Base-by-base conservation (phyloP, 306 rosid genomes). In the Acacia crassicarpa region DNA sequence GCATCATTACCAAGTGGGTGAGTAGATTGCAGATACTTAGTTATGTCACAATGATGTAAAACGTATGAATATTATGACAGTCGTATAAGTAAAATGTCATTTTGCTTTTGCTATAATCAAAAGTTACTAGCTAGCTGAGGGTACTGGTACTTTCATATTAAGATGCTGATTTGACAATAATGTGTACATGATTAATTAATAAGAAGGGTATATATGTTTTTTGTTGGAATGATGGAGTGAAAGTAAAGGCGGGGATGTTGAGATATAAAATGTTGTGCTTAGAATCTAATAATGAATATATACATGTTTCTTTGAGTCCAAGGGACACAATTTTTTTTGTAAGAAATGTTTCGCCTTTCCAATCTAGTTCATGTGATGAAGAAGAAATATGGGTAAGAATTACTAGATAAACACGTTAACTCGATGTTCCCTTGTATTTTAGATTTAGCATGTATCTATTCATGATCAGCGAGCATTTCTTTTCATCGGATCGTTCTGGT, bases 1-100 rank as follows among this genome's bases (percentile, higher is more conserved):
- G 69, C 80, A 90, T 90, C 86, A 90, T 92, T 87, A 72, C 89
- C 51, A 79, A 65, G 74, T 70, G 70, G 88, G 79, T 87, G 84
- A 44, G 65, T 78, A 83, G 84, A 84, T 84, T 76, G 91, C 80
- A 86, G 67, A 80, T 23, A 1, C 67, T 25, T 72, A 70, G 85
- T 79, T 48, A 44, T 54, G 17, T 23, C 49, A 88, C 84, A 68
- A 87, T 78, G 84, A 85, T 66, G 61, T 72, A 19, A 33, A 13
- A 7, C 8, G 11, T 9, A 25, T 61, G 67, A 3, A 38, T 8
- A 23, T 44, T 38, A 38, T 56, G 1, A 32, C 0, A 61, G 22
- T 41, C 20, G 20, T 46, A 70, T 69, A 17, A 4, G 23, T 41
- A 68, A 35, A 35, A 8, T 78, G 40, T 51, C 11, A 46, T 22